phyloP scores from a whole-genome alignment of 371 early-diverging fungal species.

The Mortierella sp. region DNA sequence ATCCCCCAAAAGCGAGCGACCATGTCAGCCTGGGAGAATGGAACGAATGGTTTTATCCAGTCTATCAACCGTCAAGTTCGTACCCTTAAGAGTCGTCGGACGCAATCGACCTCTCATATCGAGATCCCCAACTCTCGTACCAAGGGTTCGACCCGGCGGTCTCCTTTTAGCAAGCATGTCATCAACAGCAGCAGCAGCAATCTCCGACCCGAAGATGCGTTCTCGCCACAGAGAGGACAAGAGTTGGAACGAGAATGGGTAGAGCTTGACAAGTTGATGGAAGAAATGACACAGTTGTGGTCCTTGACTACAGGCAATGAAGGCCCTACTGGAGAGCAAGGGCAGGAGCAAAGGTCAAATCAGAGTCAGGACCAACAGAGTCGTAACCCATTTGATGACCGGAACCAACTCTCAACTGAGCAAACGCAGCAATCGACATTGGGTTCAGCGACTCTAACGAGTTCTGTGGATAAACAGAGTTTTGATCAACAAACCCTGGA shows the following conservation, averaged over 20 bases:
- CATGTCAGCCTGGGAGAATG: slow-evolving; percentile 2
- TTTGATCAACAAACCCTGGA: slow-evolving; percentile 47
- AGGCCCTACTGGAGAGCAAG: slow-evolving; percentile 3
- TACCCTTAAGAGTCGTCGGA: slow-evolving; percentile 38
- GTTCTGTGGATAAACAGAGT: too few relatives aligned
- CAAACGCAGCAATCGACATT: slow-evolving; percentile 4
- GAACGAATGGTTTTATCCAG: slow-evolving; percentile 33
- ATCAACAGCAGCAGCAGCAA: background rate
- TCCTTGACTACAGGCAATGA: background rate
- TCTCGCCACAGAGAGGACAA: slow-evolving; percentile 3
- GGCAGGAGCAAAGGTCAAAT: background rate
- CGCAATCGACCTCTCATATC: slow-evolving; percentile 47
- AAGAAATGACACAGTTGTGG: slow-evolving; percentile 47
- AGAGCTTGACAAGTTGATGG: slow-evolving; percentile 49
- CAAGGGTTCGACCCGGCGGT: slow-evolving; percentile 4
- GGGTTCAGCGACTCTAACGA: background rate
- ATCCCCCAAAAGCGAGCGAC: background rate
- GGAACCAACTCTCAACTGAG: background rate
- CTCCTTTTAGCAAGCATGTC: background rate
- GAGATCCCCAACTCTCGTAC: slow-evolving; percentile 26
- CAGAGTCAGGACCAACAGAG: background rate
- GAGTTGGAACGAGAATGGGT: slow-evolving; percentile 36
- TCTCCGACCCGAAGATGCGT: slow-evolving; percentile 9
- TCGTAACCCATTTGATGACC: slow-evolving; percentile 8
- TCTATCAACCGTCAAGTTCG: slow-evolving; percentile 48